phyloP scores from a whole-genome alignment of 2,329 filamentous ascomycete genomes.

The Fusarium fracticaudum region DNA sequence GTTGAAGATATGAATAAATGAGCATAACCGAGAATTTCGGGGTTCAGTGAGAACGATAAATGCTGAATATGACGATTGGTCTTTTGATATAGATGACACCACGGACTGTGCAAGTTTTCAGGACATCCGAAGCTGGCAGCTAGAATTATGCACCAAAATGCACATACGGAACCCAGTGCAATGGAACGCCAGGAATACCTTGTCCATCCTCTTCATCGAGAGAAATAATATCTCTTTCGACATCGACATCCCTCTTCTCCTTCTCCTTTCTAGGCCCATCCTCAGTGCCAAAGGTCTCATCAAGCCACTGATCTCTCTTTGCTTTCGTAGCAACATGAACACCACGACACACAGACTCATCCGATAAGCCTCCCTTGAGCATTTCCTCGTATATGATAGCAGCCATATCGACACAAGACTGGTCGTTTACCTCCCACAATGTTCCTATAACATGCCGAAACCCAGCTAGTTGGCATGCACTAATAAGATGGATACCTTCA shows the following conservation, averaged over 20 bases:
- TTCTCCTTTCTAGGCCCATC: accelerated
- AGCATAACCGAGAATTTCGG: accelerated
- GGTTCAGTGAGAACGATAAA: neutral
- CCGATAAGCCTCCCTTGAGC: accelerated
- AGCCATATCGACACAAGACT: neutral
- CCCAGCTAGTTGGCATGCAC: neutral
- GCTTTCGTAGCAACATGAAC: neutral
- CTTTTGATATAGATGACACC: accelerated
- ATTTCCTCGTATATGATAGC: neutral
- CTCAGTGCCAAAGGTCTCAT: neutral
- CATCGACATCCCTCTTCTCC: accelerated
- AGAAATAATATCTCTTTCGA: neutral
- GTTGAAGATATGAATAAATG: neutral
- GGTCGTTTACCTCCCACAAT: neutral
- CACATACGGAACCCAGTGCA: neutral
- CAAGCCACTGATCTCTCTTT: neutral
- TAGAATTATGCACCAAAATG: neutral
- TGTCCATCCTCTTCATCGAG: neutral
- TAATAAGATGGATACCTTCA: neutral
- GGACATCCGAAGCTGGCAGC: neutral
- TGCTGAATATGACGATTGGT: accelerated
- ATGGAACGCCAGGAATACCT: accelerated
- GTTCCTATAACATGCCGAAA: neutral
- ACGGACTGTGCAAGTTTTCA: too few species aligned
- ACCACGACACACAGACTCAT: neutral